Evolutionary conservation across 768 basidiomycete genomes (phyloP), one percentile per base, ranked within the genome.

Genomic region (Hebeloma cylindrosporum): DNA sequence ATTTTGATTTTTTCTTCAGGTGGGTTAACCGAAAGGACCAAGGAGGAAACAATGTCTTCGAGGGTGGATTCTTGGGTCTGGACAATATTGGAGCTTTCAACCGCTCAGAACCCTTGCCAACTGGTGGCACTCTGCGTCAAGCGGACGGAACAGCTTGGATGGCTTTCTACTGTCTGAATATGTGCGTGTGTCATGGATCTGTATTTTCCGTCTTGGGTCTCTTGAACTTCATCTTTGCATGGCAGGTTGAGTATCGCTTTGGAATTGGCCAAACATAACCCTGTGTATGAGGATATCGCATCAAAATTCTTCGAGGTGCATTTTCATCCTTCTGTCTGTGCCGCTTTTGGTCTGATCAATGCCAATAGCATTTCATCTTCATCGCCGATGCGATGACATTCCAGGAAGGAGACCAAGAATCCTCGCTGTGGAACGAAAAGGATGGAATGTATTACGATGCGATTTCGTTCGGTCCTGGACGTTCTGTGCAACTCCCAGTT

Each of bases 61-160:
- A 98, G 64, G 96, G 96, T 37, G 96, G 96, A 14, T 98, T 99
- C 74, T 77, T 99, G 28, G 96, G 96, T 22, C 72, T 99, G 30
- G 96, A 99, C 71, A 99, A 99, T 59, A 98, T 99, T 50, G 93
- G 93, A 9, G 82, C 91, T 5, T 99, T 99, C 74, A 99, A 99
- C 69, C 86, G 96, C 35, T 96, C 93, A 2, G 96, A 99, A 64
- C 90, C 93, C 20, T 69, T 99, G 18, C 96, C 96, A 5, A 97
- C 94, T 4, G 95, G 95, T 25, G 96, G 96, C 7, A 80, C 70
- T 13, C 73, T 99, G 47, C 93, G 95, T 42, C 96, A 99, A 68
- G 93, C 96, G 6, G 96, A 99, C 62, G 95, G 95, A 7, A 99
- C 96, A 5, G 92, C 95, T 0, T 99, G 96, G 96, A 99, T 99